phyloP scores from a whole-genome alignment of 1,139 yeast species.

The Magnusiomyces ingens region DNA sequence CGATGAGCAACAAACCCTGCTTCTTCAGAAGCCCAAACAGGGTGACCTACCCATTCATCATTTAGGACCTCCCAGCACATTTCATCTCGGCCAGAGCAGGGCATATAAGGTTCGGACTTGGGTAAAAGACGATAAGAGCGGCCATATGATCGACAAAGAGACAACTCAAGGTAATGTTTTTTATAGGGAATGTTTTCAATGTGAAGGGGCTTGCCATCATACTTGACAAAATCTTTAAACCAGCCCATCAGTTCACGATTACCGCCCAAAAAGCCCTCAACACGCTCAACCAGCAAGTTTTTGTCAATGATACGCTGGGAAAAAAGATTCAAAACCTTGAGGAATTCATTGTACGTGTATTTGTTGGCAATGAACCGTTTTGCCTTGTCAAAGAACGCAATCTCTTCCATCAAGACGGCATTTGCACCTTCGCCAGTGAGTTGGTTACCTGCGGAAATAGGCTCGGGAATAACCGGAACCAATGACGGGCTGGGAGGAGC shows the following conservation, averaged over 20 bases:
- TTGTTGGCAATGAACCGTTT: slow-evolving; percentile 86
- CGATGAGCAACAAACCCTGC: slow-evolving; percentile 97
- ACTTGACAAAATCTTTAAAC: slow-evolving; percentile 91
- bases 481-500: slow-evolving; percentile 50
- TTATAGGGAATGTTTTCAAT: slow-evolving; percentile 85
- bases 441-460: slow-evolving; percentile 29
- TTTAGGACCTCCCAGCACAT: slow-evolving; percentile 99
- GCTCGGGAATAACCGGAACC: slow-evolving; percentile 82
- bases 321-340: slow-evolving; percentile 76
- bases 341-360: slow-evolving; percentile 83
- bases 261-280: slow-evolving; percentile 76
- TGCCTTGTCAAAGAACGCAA: slow-evolving; percentile 84
- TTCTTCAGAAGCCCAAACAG: slow-evolving; percentile 99
- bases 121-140: slow-evolving; percentile 93
- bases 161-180: slow-evolving; percentile 82
- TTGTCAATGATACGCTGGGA: slow-evolving; percentile 89
- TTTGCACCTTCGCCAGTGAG: slow-evolving; percentile 34
- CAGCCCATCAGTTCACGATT: slow-evolving; percentile 76
- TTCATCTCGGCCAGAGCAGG: slow-evolving; percentile 96
- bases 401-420: slow-evolving; percentile 68
- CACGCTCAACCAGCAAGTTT: slow-evolving; percentile 72
- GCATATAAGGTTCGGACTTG: slow-evolving; percentile 92
- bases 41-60: slow-evolving; percentile 99
- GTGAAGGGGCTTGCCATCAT: slow-evolving; percentile 49
- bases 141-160: slow-evolving; percentile 72